Conservation (phyloP, 805 yeast species). For the Nematodospora valgi region DNA sequence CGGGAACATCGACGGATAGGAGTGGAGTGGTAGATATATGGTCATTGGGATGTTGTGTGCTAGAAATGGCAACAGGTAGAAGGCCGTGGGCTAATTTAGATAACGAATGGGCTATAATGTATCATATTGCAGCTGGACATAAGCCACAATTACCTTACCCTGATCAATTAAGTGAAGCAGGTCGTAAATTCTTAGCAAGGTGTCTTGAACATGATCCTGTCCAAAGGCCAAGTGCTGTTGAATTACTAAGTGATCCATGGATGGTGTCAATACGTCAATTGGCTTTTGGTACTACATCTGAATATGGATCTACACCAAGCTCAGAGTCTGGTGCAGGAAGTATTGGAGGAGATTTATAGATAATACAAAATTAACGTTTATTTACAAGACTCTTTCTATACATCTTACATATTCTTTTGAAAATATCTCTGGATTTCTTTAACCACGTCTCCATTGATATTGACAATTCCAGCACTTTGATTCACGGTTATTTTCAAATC, state of each 20-base stretch:
- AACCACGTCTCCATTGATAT: slow-evolving; percentile 39
- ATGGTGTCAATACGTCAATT: slow-evolving; percentile 65
- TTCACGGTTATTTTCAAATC: slow-evolving; percentile 40
- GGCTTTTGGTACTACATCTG: slow-evolving; percentile 51
- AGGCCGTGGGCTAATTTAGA: slow-evolving; percentile 96
- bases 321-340: slow-evolving; percentile 16
- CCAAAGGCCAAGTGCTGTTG: slow-evolving; percentile 79
- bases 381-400: background rate
- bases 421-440: slow-evolving; percentile 24
- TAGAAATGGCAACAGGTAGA: slow-evolving; percentile 95
- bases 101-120: slow-evolving; percentile 98
- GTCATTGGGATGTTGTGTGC: slow-evolving; percentile 94
- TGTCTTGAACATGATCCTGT: slow-evolving; percentile 83
- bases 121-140: slow-evolving; percentile 94
- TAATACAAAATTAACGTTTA: background rate
- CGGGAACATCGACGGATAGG: slow-evolving; percentile 61
- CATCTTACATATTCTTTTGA: slow-evolving; percentile 14
- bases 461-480: slow-evolving; percentile 31
- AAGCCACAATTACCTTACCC: slow-evolving; percentile 77
- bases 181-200: slow-evolving; percentile 64
- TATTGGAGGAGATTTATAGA: slow-evolving; percentile 1
- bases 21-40: slow-evolving; percentile 82
- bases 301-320: slow-evolving; percentile 33
- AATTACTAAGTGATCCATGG: slow-evolving; percentile 87
- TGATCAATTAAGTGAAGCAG: slow-evolving; percentile 74